Evolutionary conservation across 2,329 filamentous ascomycete species (phyloP).

Genomic region (Talaromyces atroroseus): DNA sequence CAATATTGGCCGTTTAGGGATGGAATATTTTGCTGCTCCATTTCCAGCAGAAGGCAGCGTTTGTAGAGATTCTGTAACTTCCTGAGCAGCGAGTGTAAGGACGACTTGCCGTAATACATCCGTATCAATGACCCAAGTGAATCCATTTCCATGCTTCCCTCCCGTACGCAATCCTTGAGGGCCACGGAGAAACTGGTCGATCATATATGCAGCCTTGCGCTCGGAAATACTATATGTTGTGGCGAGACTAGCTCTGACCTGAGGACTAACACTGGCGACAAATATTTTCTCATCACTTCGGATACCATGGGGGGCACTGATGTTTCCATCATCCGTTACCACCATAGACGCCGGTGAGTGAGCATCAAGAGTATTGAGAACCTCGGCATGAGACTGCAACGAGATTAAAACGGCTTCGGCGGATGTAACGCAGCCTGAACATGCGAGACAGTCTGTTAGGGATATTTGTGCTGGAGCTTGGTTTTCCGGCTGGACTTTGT

Average conservation of each 20-base stretch:
- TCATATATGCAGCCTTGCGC: constrained; percentile 70
- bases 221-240: constrained; percentile 74
- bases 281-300: constrained; percentile 64
- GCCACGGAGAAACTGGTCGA: constrained; percentile 71
- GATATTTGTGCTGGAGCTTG: constrained; percentile 82
- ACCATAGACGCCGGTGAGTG: constrained; percentile 39
- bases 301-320: constrained; percentile 42
- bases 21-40: constrained; percentile 17
- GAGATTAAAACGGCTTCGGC: constrained; percentile 96
- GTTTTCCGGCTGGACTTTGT: constrained; percentile 56
- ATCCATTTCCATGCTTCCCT: constrained; percentile 68
- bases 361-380: constrained; percentile 73
- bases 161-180: constrained; percentile 62
- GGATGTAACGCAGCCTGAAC: constrained; percentile 94
- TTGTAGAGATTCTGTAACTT: constrained; percentile 50
- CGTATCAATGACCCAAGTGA: constrained; percentile 87
- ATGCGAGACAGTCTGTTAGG: constrained; percentile 93
- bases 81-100: constrained; percentile 72
- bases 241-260: constrained; percentile 82
- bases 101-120: constrained; percentile 76
- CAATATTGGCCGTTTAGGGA: constrained; percentile 48
- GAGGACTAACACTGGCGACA: constrained; percentile 87
- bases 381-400: constrained; percentile 87
- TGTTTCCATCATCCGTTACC: constrained; percentile 18
- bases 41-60: constrained; percentile 13